Conservation (phyloP, 257 asterid genomes). For the Gentiana dahurica region DNA sequence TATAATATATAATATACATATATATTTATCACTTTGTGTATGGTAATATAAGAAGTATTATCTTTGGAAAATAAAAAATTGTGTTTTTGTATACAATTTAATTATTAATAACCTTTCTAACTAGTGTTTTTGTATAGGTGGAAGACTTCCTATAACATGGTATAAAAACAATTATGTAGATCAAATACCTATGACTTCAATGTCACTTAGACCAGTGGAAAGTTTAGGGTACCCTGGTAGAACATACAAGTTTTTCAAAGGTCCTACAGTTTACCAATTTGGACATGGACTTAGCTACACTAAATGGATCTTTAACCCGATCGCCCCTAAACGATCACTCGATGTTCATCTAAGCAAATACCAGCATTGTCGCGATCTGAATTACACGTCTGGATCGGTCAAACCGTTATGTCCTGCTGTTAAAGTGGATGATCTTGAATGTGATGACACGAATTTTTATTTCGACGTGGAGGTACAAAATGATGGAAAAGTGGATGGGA, state of each 20-base stretch:
- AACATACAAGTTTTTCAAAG: slow-evolving; percentile 38
- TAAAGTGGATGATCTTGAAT: slow-evolving; percentile 9
- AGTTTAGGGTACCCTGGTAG: slow-evolving; percentile 33
- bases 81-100: too few species aligned
- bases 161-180: slow-evolving; percentile 12
- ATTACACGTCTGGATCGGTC: slow-evolving; percentile 6
- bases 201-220: slow-evolving; percentile 24
- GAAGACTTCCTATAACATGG: slow-evolving; percentile 42
- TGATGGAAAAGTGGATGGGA: slow-evolving; percentile 18
- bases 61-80: neutral
- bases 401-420: slow-evolving; percentile 22
- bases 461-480: slow-evolving; percentile 20
- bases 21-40: too few species aligned
- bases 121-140: slow-evolving; percentile 9
- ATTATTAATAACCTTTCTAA: too few species aligned
- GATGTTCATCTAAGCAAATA: slow-evolving; percentile 12
- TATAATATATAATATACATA: neutral
- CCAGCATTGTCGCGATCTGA: slow-evolving; percentile 23
- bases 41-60: neutral
- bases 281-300: slow-evolving; percentile 48
- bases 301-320: slow-evolving; percentile 11
- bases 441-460: neutral
- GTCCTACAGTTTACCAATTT: slow-evolving; percentile 25
- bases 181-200: slow-evolving; percentile 25
- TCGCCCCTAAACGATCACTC: neutral